Evolutionary conservation across 495 filamentous ascomycete genomes (phyloP).

Genomic region (Pyrenula massariospora): DNA sequence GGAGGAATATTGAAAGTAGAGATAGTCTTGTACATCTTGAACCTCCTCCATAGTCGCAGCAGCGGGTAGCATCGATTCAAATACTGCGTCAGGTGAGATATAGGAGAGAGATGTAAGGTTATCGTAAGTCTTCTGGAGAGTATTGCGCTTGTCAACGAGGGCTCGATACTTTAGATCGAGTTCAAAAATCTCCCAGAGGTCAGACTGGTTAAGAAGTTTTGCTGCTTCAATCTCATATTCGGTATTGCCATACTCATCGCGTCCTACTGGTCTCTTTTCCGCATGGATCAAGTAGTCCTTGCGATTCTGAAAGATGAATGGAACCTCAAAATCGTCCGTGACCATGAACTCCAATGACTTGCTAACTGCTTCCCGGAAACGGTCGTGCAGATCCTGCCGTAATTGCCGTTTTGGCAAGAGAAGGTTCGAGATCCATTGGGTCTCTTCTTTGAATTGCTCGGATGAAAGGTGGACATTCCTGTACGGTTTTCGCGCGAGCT

Average conservation of each 20-base stretch:
- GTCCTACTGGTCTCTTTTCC: conserved; percentile 50
- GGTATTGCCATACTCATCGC: conserved; percentile 43
- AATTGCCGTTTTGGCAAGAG: conserved; percentile 78
- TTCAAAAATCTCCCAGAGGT: conserved; percentile 90
- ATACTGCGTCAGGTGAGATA: conserved; percentile 37
- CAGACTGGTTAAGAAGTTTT: conserved; percentile 82
- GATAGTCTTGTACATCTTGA: conserved; percentile 91
- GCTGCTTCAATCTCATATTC: conserved; percentile 68
- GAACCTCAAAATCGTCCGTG: conserved; percentile 84
- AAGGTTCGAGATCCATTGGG: conserved; percentile 77
- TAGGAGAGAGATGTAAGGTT: conserved; percentile 44
- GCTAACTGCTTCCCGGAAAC: conserved; percentile 75
- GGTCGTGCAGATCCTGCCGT: conserved; percentile 54
- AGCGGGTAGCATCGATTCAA: conserved; percentile 67
- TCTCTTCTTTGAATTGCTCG: conserved; percentile 79
- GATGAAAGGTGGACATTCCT: conserved; percentile 60
- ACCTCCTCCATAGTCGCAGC: conserved; percentile 83
- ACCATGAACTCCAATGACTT: conserved; percentile 95
- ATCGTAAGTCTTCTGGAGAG: conserved; percentile 65
- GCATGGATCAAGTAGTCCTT: conserved; percentile 96
- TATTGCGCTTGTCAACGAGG: conserved; percentile 76
- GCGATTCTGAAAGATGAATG: conserved; percentile 95
- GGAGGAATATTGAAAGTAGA: conserved; percentile 86
- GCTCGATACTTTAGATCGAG: conserved; percentile 89
- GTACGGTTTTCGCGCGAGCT: conserved; percentile 81